Conservation (phyloP, 495 filamentous ascomycete genomes). For the Annulohypoxylon bovei region DNA sequence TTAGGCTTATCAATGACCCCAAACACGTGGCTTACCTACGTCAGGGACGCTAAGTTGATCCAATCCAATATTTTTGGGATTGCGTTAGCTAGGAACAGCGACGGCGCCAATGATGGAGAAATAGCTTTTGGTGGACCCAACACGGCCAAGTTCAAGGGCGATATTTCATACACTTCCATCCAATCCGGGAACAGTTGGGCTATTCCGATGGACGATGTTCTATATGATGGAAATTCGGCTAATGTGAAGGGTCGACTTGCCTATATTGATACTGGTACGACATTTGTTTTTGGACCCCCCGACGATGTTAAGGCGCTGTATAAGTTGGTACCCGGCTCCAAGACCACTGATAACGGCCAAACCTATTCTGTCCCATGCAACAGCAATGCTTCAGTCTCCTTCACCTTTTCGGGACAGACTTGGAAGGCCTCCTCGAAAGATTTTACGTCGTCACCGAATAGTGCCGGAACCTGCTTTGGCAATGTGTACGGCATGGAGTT, state of each 20-base stretch:
- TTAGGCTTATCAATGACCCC: slow-evolving; percentile 74
- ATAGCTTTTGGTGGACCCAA: slow-evolving; percentile 80
- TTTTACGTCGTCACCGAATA: slow-evolving; percentile 65
- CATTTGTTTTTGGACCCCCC: slow-evolving; percentile 73
- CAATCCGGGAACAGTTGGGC: slow-evolving; percentile 66
- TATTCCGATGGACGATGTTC: slow-evolving; percentile 71
- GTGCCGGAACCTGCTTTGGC: slow-evolving; percentile 65
- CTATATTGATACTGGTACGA: slow-evolving; percentile 85
- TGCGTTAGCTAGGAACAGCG: slow-evolving; percentile 69
- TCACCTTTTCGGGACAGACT: slow-evolving; percentile 59
- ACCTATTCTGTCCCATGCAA: slow-evolving; percentile 77
- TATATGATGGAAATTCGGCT: slow-evolving; percentile 64
- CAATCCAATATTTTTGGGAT: slow-evolving; percentile 73
- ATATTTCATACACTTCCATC: slow-evolving; percentile 69
- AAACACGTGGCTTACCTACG: slow-evolving; percentile 70
- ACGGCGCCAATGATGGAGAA: slow-evolving; percentile 74
- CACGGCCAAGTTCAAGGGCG: slow-evolving; percentile 68
- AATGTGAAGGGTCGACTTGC: slow-evolving; percentile 63
- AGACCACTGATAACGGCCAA: slow-evolving; percentile 53
- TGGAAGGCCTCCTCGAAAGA: slow-evolving; percentile 74
- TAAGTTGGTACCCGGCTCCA: slow-evolving; percentile 69
- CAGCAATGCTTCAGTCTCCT: slow-evolving; percentile 56
- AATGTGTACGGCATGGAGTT: slow-evolving; percentile 67
- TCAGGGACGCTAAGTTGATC: slow-evolving; percentile 67
- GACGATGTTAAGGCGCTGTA: slow-evolving; percentile 72